Conservation (phyloP, 306 rosid species). For the Carpinus viminea region DNA sequence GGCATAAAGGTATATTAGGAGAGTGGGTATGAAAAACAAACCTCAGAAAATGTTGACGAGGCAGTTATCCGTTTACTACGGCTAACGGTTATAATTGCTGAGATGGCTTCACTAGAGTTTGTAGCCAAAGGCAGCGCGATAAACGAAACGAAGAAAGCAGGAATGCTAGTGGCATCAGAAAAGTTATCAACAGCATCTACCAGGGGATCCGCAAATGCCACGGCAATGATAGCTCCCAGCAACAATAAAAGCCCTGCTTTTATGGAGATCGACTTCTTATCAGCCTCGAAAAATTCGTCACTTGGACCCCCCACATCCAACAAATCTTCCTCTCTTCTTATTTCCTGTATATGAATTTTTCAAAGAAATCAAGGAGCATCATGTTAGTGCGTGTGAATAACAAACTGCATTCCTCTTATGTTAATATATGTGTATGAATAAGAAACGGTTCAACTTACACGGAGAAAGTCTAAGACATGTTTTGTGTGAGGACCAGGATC, state of each 20-base stretch:
- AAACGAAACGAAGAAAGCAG: slow-evolving; percentile 93
- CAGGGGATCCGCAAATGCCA: slow-evolving; percentile 79
- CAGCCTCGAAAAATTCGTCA: slow-evolving; percentile 49
- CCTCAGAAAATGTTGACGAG: slow-evolving; percentile 93
- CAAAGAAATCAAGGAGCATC: slow-evolving; percentile 1
- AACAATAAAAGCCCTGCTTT: slow-evolving; percentile 66
- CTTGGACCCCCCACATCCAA: slow-evolving; percentile 49
- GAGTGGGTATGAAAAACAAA: slow-evolving; percentile 29
- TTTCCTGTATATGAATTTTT: slow-evolving; percentile 51
- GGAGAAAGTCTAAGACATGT: slow-evolving; percentile 49
- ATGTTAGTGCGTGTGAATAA: too few relatives aligned
- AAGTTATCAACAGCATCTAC: slow-evolving; percentile 89
- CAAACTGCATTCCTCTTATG: not conserved
- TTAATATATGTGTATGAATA: not conserved
- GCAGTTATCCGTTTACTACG: slow-evolving; percentile 80
- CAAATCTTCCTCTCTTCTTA: slow-evolving; percentile 70
- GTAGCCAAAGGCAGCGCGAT: slow-evolving; percentile 82
- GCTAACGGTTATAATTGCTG: slow-evolving; percentile 86
- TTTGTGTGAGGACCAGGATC: slow-evolving; percentile 54
- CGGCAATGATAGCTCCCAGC: slow-evolving; percentile 79
- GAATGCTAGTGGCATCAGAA: slow-evolving; percentile 85
- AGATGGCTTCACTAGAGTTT: slow-evolving; percentile 84
- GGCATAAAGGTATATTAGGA: too few relatives aligned
- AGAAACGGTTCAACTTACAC: slow-evolving; percentile 40
- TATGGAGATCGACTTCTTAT: slow-evolving; percentile 36